Percentiles rank a stretch among this genome's conserved stretches.
phyloP scores from a whole-genome alignment of 2,329 filamentous ascomycete genomes.

The Aspergillus eucalypticola region DNA sequence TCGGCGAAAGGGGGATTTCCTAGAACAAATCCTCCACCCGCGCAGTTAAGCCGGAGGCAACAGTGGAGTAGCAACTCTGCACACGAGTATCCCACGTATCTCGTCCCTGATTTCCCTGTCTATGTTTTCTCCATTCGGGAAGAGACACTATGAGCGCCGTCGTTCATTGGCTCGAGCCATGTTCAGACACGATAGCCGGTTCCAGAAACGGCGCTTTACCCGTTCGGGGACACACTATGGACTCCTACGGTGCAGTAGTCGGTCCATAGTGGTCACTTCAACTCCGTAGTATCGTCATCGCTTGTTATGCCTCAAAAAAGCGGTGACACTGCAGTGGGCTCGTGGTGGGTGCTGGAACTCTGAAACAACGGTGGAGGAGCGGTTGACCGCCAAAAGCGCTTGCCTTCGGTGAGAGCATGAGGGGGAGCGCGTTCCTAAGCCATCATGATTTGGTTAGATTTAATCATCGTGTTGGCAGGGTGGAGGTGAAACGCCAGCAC shows the following conservation, averaged over 20 bases:
- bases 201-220: not conserved
- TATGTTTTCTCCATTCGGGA: not conserved
- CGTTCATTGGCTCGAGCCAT: not conserved
- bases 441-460: not conserved
- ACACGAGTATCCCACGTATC: slow-evolving; percentile 1
- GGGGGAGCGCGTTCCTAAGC: not conserved
- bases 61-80: not conserved
- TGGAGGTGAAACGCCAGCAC: slow-evolving; percentile 8
- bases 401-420: not conserved
- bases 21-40: not conserved
- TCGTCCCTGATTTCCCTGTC: not conserved
- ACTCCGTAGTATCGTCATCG: not conserved
- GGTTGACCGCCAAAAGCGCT: slow-evolving; percentile 8
- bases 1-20: not conserved
- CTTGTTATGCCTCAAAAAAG: slow-evolving; percentile 3
- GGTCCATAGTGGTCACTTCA: not conserved
- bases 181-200: slow-evolving; percentile 3
- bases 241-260: slow-evolving; percentile 5
- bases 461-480: not conserved
- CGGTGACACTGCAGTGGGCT: slow-evolving; percentile 10
- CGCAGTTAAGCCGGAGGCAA: not conserved
- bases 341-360: slow-evolving; percentile 3
- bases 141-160: not conserved
- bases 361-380: slow-evolving; percentile 11
- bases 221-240: slow-evolving; percentile 2